Evolutionary conservation across 306 rosid genomes (phyloP).

Genomic region (Elaeagnus macrophylla): DNA sequence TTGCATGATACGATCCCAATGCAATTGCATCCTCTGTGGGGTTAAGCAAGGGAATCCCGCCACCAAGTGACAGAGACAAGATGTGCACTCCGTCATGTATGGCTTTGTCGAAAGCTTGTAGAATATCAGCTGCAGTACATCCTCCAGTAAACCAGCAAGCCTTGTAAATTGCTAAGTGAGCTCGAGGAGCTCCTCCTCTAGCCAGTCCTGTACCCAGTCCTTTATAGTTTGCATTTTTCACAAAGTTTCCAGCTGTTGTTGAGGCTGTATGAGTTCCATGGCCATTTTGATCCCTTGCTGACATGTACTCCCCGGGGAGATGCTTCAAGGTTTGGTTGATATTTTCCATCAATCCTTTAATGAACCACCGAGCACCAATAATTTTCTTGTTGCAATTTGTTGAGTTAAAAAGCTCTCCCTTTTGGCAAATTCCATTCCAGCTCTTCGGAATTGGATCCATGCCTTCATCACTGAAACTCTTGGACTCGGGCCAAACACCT

Average conservation of each 20-base stretch:
- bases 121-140: background rate
- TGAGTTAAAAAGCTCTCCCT: slow-evolving; percentile 28
- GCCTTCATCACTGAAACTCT: slow-evolving; percentile 32
- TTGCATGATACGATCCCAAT: slow-evolving; percentile 38
- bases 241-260: slow-evolving; percentile 19
- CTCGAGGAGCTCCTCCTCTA: slow-evolving; percentile 30
- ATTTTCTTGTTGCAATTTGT: slow-evolving; percentile 21
- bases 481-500: slow-evolving; percentile 58
- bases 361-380: slow-evolving; percentile 14
- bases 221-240: slow-evolving; percentile 9
- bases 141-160: slow-evolving; percentile 43
- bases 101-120: slow-evolving; percentile 45
- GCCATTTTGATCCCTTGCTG: slow-evolving; percentile 20
- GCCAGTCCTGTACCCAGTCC: slow-evolving; percentile 22
- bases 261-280: slow-evolving; percentile 32
- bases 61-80: slow-evolving; percentile 23
- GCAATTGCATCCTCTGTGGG: slow-evolving; percentile 14
- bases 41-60: rapidly evolving
- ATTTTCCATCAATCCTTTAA: too few species aligned
- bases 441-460: slow-evolving; percentile 35
- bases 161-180: slow-evolving; percentile 19
- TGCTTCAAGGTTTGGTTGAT: slow-evolving; percentile 9
- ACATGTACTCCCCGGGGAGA: slow-evolving; percentile 27
- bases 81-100: slow-evolving; percentile 41
- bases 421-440: slow-evolving; percentile 42